Conservation (phyloP, 2,329 filamentous ascomycete genomes). For the Beauveria caledonica region DNA sequence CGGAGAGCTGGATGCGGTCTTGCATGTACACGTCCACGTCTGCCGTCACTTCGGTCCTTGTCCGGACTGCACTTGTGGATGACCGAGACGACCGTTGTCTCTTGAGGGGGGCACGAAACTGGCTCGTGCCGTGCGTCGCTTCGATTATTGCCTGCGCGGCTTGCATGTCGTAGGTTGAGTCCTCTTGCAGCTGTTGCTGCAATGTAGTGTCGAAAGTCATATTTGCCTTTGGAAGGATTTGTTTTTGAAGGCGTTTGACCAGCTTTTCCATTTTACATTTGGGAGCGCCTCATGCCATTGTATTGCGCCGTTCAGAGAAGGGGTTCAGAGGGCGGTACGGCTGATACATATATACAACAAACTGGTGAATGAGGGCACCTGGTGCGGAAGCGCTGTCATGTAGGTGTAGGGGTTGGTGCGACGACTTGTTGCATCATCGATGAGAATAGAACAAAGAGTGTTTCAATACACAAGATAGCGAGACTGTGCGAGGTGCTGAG, state of each 20-base stretch:
- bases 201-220: not conserved
- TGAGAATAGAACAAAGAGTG: not conserved
- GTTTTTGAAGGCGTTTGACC: not conserved
- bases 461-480: not conserved
- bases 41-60: not conserved
- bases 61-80: not conserved
- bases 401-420: not conserved
- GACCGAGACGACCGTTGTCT: conserved; percentile 5
- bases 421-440: not conserved
- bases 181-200: not conserved
- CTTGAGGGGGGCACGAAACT: not conserved
- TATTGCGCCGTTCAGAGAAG: not conserved
- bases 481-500: not conserved
- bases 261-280: not conserved
- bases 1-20: not conserved
- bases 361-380: not conserved
- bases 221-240: not conserved
- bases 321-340: not conserved
- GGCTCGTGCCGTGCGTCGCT: not conserved
- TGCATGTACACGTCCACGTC: not conserved
- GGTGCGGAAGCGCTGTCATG: not conserved
- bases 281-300: conserved; percentile 1
- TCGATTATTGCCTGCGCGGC: not conserved
- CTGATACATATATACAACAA: not conserved
- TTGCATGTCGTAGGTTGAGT: not conserved